Percentiles rank a stretch among this genome's conserved stretches.
These are phyloP conservation scores for Aspergillus tanneri DNA, from an alignment of 2,329 filamentous ascomycete genomes.

Conservation along the genomic window DNA sequence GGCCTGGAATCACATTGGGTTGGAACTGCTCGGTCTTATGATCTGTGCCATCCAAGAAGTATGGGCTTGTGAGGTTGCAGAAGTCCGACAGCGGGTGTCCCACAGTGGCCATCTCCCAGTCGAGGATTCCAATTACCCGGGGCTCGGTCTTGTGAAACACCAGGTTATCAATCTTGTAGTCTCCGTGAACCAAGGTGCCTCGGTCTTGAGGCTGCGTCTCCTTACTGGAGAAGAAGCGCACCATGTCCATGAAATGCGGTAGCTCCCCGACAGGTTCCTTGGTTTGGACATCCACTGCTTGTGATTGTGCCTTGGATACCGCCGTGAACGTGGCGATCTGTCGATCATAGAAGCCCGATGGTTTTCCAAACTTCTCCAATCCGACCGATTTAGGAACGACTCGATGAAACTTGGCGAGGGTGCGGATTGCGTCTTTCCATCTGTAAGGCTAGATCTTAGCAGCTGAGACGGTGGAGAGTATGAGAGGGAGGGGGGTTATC, in stretches of 20 bases:
- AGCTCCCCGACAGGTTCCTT: constrained; percentile 74
- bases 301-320: constrained; percentile 75
- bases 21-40: constrained; percentile 54
- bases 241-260: constrained; percentile 77
- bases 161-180: constrained; percentile 93
- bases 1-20: constrained; percentile 63
- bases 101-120: constrained; percentile 98
- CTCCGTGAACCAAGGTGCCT: constrained; percentile 81
- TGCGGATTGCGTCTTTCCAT: constrained; percentile 81
- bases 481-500: neutral
- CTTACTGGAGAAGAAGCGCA: constrained; percentile 72
- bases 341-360: constrained; percentile 75
- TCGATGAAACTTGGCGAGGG: constrained; percentile 80
- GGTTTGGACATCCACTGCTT: constrained; percentile 73
- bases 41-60: constrained; percentile 36
- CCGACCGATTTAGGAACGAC: constrained; percentile 67
- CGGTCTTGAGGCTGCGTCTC: constrained; percentile 72
- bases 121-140: constrained; percentile 85
- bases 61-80: constrained; percentile 65
- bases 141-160: constrained; percentile 88
- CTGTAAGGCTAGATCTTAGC: constrained; percentile 36
- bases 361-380: constrained; percentile 70
- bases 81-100: constrained; percentile 94
- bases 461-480: neutral
- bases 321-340: constrained; percentile 80